Evolutionary conservation across 2,329 filamentous ascomycete genomes (phyloP), one percentile per base, ranked within the genome.

Genomic region (Penicillium thymicola): DNA sequence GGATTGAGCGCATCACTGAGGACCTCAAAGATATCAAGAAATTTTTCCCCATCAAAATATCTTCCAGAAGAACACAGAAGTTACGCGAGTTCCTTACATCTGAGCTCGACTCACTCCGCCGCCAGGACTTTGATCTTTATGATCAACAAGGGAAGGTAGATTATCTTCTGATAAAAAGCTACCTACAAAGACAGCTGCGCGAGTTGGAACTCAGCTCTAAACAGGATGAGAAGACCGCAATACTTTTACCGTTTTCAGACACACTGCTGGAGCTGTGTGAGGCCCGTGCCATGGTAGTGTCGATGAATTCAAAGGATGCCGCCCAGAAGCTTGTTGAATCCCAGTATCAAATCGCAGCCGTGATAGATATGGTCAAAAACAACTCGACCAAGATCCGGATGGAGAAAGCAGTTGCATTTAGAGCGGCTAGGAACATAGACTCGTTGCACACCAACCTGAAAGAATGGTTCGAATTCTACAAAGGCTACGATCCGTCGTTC

Each of bases 201-300:
- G 41, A 44, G 25, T 28, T 83, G 5, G 65, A 75, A 6, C 72
- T 80, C 0, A 76, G 80, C 21, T 64, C 57, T 8, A 50, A 53
- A 21, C 56, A 59, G 36, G 51, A 62, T 38, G 18, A 58, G 44
- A 59, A 28, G 16, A 28, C 41, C 3, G 41, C 43, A 45, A 11
- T 10, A 4, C 43, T 45, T 32, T n/a, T 45, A 32, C 43, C 43
- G 5, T 45, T 45, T 30, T 45, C 43, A 21, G 43, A 21, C 27
- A 45, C 18, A 11, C 27, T 32, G 27, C 7, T 45, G 7, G n/a
- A 32, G 43, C 43, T 32, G 27, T 45, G 27, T 30, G 43, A 45
- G 25, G 27, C 43, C 21, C 43, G 43, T 32, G 11, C n/a, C 3
- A 45, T 14, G 27, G 42, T 32, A 21, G n/a, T 45, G 18, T 32